phyloP scores from a whole-genome alignment of 495 filamentous ascomycete species.

The Rhizodiscina lignyota region DNA sequence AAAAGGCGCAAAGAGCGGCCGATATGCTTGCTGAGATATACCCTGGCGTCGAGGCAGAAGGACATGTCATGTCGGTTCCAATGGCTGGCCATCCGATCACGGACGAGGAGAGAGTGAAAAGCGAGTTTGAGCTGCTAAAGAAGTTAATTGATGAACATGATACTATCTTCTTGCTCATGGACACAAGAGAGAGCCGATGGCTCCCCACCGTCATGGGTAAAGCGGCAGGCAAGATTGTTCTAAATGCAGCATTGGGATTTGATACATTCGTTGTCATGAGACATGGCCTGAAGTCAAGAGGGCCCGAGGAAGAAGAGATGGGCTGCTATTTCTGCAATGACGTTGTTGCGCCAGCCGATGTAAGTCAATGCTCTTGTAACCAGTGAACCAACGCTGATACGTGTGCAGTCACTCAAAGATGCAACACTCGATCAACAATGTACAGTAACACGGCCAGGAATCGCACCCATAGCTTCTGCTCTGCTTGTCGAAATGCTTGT shows the following conservation, averaged over 20 bases:
- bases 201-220: slow-evolving; percentile 97
- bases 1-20: slow-evolving; percentile 71
- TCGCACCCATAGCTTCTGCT: slow-evolving; percentile 82
- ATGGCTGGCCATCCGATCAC: slow-evolving; percentile 86
- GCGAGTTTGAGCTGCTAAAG: slow-evolving; percentile 59
- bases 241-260: slow-evolving; percentile 93
- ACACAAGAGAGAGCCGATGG: slow-evolving; percentile 88
- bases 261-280: slow-evolving; percentile 96
- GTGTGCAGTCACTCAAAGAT: slow-evolving; percentile 66
- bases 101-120: slow-evolving; percentile 37
- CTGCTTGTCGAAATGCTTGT: slow-evolving; percentile 82
- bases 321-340: slow-evolving; percentile 99
- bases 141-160: slow-evolving; percentile 74
- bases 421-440: slow-evolving; percentile 95
- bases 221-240: slow-evolving; percentile 75
- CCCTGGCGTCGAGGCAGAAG: slow-evolving; percentile 67
- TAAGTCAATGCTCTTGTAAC: slow-evolving; percentile 30
- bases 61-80: slow-evolving; percentile 68
- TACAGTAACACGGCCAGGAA: slow-evolving; percentile 86
- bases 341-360: slow-evolving; percentile 86
- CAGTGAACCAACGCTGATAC: background rate
- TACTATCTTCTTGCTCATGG: slow-evolving; percentile 89
- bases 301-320: slow-evolving; percentile 51
- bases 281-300: slow-evolving; percentile 45
- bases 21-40: slow-evolving; percentile 74